phyloP scores from a whole-genome alignment of 768 basidiomycete genomes.

The Auriscalpium orientale region DNA sequence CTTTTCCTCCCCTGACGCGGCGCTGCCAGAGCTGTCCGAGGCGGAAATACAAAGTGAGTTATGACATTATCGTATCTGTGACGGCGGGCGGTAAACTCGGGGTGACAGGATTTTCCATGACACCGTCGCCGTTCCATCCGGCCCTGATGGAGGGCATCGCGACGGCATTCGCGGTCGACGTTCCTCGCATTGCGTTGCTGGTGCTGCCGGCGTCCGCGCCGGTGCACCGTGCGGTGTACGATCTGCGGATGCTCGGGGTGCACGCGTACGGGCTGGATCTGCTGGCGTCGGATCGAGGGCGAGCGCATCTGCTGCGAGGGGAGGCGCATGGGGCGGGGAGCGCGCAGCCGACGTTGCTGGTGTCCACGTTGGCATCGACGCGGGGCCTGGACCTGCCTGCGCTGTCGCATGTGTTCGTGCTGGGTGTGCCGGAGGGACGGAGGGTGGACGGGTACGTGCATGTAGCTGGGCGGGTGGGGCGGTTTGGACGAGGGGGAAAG shows the following conservation, averaged over 20 bases:
- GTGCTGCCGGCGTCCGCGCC: conserved; percentile 57
- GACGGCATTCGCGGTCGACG: conserved; percentile 63
- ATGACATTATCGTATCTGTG: not conserved
- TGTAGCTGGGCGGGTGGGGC: conserved; percentile 67
- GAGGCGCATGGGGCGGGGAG: conserved; percentile 31
- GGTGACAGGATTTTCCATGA: conserved; percentile 35
- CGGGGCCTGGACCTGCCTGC: conserved; percentile 69
- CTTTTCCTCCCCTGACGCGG: not conserved
- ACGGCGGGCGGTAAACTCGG: not conserved
- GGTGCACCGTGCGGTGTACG: conserved; percentile 55
- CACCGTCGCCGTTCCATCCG: conserved; percentile 47
- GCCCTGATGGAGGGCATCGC: conserved; percentile 61
- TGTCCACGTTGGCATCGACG: conserved; percentile 60
- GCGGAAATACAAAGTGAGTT: conserved; percentile 6
- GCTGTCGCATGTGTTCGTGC: conserved; percentile 67
- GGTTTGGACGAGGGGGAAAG: conserved; percentile 59
- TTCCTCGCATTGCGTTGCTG: conserved; percentile 59
- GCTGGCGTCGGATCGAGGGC: conserved; percentile 33
- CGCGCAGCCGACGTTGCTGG: conserved; percentile 45
- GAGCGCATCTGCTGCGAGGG: conserved; percentile 33
- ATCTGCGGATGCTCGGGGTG: conserved; percentile 57
- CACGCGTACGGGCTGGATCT: conserved; percentile 59
- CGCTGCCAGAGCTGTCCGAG: conserved; percentile 3
- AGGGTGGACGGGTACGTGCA: conserved; percentile 60
- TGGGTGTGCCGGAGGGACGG: conserved; percentile 49